These are phyloP conservation scores for Nevesoporus exiguus DNA, from an alignment of 768 basidiomycete genomes.

Conservation along the genomic window DNA sequence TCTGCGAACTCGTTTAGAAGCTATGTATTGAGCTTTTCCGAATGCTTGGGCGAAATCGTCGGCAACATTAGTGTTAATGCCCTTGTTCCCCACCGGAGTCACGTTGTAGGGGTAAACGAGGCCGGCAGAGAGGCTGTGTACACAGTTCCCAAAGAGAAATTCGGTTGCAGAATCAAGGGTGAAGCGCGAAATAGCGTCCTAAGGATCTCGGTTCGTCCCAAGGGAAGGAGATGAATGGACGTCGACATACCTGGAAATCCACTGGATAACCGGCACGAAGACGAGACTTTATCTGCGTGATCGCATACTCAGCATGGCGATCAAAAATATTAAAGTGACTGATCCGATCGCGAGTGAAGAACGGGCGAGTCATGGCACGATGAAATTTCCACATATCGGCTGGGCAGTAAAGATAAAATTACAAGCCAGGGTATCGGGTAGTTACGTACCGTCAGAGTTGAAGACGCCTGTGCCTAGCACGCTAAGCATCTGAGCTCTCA, in stretches of 20 bases:
- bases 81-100: conserved; percentile 12
- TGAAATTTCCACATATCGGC: conserved; percentile 60
- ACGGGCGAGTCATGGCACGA: conserved; percentile 61
- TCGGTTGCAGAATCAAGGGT: conserved; percentile 66
- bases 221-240: background rate
- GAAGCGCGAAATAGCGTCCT: conserved; percentile 60
- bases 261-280: conserved; percentile 49
- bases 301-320: conserved; percentile 44
- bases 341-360: conserved; percentile 58
- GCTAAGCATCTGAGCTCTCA: conserved; percentile 41
- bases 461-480: conserved; percentile 66
- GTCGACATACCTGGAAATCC: conserved; percentile 49
- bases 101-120: conserved; percentile 52
- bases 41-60: conserved; percentile 50
- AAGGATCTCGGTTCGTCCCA: background rate
- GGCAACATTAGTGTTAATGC: conserved; percentile 30
- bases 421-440: no score
- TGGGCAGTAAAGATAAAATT: conserved; percentile 17
- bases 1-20: conserved; percentile 40
- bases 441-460: conserved; percentile 55
- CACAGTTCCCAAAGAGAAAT: conserved; percentile 60
- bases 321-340: conserved; percentile 62
- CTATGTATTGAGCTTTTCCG: conserved; percentile 42
- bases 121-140: conserved; percentile 48
- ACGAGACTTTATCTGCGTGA: conserved; percentile 45